Evolutionary conservation across 108 stramenopile species (phyloP), one percentile per base, ranked within the genome.

Genomic region (Hondaea fermentalgiana): DNA sequence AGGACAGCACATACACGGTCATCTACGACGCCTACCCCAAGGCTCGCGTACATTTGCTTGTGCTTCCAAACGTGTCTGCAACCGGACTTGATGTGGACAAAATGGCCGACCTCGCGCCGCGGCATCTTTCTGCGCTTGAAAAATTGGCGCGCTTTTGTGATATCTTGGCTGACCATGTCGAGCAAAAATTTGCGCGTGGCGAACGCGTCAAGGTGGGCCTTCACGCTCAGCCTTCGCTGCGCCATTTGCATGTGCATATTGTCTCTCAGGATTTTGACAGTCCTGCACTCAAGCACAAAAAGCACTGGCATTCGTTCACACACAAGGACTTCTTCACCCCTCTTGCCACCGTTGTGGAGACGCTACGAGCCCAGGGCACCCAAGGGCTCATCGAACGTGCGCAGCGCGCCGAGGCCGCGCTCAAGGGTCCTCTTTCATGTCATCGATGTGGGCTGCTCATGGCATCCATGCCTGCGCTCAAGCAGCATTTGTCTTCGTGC

Each of bases 291-390:
- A 91, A 89, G 72, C 72, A 35, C n/a, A 88, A 47, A 25, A 72
- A 55, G 23, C 91, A 91, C 88, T 91, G 91, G 90, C 90, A 88
- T 55, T 91, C 88, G 72, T 91, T 91, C 44, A 91, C 91, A 14
- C 90, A 90, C 42, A 5, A 25, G n/a, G 17, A 72, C 25, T 88
- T 72, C 49, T 72, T 88, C 44, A 45, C 42, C n/a, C 3, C 45
- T 5, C 17, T 72, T 44, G 10, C 25, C 5, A 25, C 44, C 16
- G 88, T 72, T 6, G 8, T 47, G 4, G 51, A 69, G 0, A 69
- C 64, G 29, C 44, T 88, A 69, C 64, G 3, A 5, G 12, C 0
- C 4, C 21, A 72, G 17, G 72, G 72, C n/a, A 5, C 21, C 2
- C 6, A 35, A 6, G 49, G 51, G 6, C 49, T 83, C n/a, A 12